These are phyloP conservation scores for Kuraishia capsulata DNA, from an alignment of 805 yeast genomes.

Conservation along the genomic window DNA sequence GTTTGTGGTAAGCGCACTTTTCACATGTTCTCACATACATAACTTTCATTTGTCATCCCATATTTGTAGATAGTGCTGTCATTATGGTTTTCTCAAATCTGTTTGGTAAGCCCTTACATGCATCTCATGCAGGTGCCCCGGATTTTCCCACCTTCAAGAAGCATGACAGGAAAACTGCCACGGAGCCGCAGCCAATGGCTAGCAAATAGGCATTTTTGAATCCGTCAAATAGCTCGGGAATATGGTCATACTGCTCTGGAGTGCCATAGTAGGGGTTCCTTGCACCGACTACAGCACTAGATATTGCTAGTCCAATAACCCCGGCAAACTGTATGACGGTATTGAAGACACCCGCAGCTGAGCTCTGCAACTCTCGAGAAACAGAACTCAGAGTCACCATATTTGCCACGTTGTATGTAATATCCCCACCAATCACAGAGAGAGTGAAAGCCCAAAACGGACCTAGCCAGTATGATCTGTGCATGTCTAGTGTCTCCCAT, in stretches of 20 bases:
- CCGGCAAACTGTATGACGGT: conserved; percentile 31
- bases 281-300: conserved; percentile 28
- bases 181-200: no score
- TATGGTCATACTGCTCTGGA: conserved; percentile 12
- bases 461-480: conserved; percentile 30
- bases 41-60: no score
- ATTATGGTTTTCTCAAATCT: no score
- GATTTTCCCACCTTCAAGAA: no score
- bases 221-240: conserved; percentile 19
- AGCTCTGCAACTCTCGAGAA: conserved; percentile 26
- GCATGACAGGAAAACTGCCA: no score
- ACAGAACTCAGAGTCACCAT: conserved; percentile 33
- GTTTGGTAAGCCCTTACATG: no score
- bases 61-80: no score
- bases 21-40: no score
- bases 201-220: conserved; percentile 26
- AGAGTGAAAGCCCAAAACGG: conserved; percentile 34
- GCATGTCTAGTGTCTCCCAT: conserved; percentile 30
- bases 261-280: conserved; percentile 22
- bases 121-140: no score
- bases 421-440: conserved; percentile 37
- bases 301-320: conserved; percentile 31
- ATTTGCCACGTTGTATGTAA: conserved; percentile 35
- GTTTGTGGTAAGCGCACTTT: no score
- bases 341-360: conserved; percentile 41